These are phyloP conservation scores for Aspergillus diversus DNA, from an alignment of 495 filamentous ascomycete genomes.

Conservation along the genomic window DNA sequence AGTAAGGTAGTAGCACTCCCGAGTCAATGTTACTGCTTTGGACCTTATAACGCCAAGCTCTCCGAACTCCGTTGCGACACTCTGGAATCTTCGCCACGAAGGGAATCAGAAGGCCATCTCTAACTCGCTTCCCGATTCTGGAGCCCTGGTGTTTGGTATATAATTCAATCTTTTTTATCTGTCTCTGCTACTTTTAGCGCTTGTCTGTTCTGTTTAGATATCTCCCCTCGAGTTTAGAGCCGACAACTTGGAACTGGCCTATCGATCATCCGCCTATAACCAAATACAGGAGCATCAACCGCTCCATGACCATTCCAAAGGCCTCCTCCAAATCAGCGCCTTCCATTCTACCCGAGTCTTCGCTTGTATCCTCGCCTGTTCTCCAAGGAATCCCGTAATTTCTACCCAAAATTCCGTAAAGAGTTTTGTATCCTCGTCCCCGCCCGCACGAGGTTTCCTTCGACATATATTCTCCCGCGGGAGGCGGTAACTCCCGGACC, in stretches of 20 bases:
- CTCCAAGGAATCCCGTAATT: background rate
- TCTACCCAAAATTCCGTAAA: background rate
- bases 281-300: background rate
- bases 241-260: slow-evolving; percentile 1
- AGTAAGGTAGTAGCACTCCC: slow-evolving; percentile 5
- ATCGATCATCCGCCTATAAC: slow-evolving; percentile 8
- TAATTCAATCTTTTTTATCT: background rate
- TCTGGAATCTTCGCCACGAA: background rate
- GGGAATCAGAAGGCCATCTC: background rate
- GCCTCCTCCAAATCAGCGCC: slow-evolving; percentile 8
- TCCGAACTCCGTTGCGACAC: slow-evolving; percentile 1
- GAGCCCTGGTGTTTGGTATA: background rate
- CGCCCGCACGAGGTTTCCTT: background rate
- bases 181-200: background rate
- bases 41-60: slow-evolving; percentile 1
- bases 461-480: slow-evolving; percentile 23
- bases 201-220: background rate
- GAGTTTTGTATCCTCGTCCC: background rate
- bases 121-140: background rate
- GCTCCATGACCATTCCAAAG: slow-evolving; percentile 2
- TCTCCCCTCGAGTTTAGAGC: background rate
- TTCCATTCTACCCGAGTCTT: slow-evolving; percentile 6
- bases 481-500: slow-evolving; percentile 41
- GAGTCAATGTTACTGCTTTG: background rate
- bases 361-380: background rate